Conservation (phyloP, 768 basidiomycete genomes). For the Mycena rebaudengoi region DNA sequence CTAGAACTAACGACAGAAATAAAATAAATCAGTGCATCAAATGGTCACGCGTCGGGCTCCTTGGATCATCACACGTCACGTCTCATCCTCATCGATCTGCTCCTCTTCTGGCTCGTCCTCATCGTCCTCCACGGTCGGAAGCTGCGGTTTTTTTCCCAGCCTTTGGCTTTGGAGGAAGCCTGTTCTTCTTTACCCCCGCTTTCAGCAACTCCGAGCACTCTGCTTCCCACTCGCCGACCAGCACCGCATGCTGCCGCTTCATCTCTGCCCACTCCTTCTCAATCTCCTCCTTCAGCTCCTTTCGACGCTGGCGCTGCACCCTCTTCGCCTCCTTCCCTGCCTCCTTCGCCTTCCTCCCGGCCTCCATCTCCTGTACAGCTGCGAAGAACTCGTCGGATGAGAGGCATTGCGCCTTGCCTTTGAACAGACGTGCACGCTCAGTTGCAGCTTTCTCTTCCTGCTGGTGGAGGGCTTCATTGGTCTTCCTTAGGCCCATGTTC, state of each 20-base stretch:
- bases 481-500: too few relatives aligned
- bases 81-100: background rate
- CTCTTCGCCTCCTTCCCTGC: background rate
- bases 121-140: slow-evolving; percentile 10
- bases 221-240: background rate
- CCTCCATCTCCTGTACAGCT: background rate
- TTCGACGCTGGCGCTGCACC: background rate
- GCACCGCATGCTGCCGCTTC: background rate
- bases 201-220: background rate
- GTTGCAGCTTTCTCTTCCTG: too few relatives aligned
- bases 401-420: too few relatives aligned
- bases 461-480: too few relatives aligned
- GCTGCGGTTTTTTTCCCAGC: slow-evolving; percentile 25
- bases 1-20: too few relatives aligned
- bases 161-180: slow-evolving; percentile 29
- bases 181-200: slow-evolving; percentile 16
- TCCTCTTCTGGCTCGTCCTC: slow-evolving; percentile 19
- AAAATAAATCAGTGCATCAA: background rate
- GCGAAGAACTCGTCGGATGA: background rate
- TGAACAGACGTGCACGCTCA: too few relatives aligned
- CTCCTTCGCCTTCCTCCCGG: background rate
- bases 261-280: slow-evolving; percentile 3
- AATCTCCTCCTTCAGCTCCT: background rate
- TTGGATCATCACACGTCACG: background rate
- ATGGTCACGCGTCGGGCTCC: background rate